Evolutionary conservation across 768 basidiomycete species (phyloP), one percentile per base, ranked within the genome.

Genomic region (Asterophora lycoperdoides): DNA sequence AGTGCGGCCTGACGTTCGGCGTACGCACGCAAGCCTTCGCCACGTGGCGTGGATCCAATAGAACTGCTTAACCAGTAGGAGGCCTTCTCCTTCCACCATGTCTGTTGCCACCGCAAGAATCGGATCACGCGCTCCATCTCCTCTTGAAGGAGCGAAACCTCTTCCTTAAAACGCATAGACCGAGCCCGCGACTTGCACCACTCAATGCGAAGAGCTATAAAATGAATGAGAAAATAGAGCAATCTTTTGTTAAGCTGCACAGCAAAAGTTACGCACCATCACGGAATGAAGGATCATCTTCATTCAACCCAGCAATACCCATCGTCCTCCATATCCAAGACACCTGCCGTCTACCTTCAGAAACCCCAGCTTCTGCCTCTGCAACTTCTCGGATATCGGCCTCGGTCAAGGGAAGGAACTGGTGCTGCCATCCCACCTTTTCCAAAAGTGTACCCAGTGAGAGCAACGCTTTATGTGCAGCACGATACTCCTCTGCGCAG

Each of bases 321-420:
- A 33, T 14, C 6, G 37, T 46, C 18, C 23, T 45, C 51, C 50
- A 55, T 19, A 55, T 55, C 54, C 54, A 55, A 6, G 46, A 55
- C 19, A 51, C 17, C 17, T 35, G 40, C 26, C 17, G 32, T 23
- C 30, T 37, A n/a, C 54, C 54, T 10, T 51, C 49, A 1, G 46
- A 55, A 36, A 20, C 13, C 19, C 34, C 38, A 23, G 30, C 29
- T 17, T 49, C 48, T 15, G 34, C 42, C 33, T 44, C 43, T 0
- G 42, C 38, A 4, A 51, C 14, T n/a, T 51, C 43, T 19, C 44
- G 37, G 14, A 51, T 32, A 36, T 51, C 43, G 8, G 6, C 29
- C 2, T 4, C 8, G 15, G 30, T 19, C 37, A 51, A 41, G 1
- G 42, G 42, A 4, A 23, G 49, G 2, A 44, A 19, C 7, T 44